Base-by-base conservation (phyloP, 2,329 filamentous ascomycete species). In the Chrysoporthe cubensis region DNA sequence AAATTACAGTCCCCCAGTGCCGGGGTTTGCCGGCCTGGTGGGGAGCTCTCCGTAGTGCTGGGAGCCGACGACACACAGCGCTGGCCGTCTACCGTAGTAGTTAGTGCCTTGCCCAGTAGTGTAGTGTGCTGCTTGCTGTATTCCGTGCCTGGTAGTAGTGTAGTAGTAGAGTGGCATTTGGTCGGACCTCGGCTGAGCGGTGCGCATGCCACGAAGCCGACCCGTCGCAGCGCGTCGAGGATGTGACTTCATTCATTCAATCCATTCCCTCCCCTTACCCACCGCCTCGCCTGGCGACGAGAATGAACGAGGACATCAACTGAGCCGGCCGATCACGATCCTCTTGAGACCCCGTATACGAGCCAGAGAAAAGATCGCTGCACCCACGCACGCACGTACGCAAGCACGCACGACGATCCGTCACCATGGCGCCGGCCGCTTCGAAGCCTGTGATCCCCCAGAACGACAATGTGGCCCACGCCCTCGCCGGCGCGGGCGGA, bases 401-500 rank as follows among this genome's bases (percentile, higher is more conserved):
- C 26, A 26, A 26, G 26, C 26, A 26, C 26, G 26, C 26, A 26
- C 26, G 26, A 26, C 26, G 26, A 26, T 26, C 34, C 40, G n/a
- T 16, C 57, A 43, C 34, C 62, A 76, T 74, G 75, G 68, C 68
- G 57, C 68, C 68, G 32, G 66, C 74, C 73, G 62, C 73, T 69
- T 83, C 84, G 66, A 90, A 90, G 73, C 83, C 89, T 58, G 87
- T 88, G 59, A 82, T 91, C 58, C 93, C 94, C 71, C 93, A 96
- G 76, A 96, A 94, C 78, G 95, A 98, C 85, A 97, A 97, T 84
- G 93, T 98, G 77, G 94, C 95, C 67, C 95, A 98, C 82, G 95
- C 95, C 70, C 88, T 98, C 68, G 93, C 94, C 66, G 95, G 95
- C 72, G 93, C 94, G 62, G 96, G 96, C 73, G 96, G 96, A 73